Base-by-base conservation (phyloP, 2,329 filamentous ascomycete genomes). In the Hypoxylon sp. region DNA sequence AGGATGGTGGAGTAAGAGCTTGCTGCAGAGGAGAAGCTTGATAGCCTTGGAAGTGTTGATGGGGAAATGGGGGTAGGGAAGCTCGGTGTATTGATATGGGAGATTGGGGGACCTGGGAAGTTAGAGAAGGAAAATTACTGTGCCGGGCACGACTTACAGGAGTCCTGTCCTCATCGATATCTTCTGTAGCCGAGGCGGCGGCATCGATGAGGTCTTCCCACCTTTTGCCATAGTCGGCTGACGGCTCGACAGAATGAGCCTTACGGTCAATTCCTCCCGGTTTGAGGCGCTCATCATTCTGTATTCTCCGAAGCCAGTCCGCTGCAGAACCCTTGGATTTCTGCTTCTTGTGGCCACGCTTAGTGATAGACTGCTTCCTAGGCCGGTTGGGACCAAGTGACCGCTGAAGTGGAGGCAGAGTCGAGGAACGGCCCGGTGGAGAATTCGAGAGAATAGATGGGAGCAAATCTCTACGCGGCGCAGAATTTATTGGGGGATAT, bases 171-270 rank as follows among this genome's bases (percentile, higher is more conserved):
- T 94, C 93, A 77, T 97, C 93, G 75, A 96, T 86, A 73, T 91
- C 95, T 80, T 97, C 94, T 2, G 93, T 96, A 26, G 94, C 93
- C 66, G 93, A 97, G 30, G 95, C 93, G 57, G 86, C 95, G 54
- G 95, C 95, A 79, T 97, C 94, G 70, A 98, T 96, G 65, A 98
- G 84, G 78, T 98, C 95, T 79, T 97, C 93, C 96, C 95, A 98
- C 73, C 95, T 87, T 81, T 96, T 97, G 70, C 93, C 93, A 79
- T 92, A 91, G 64, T 91, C 90, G 18, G 87, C 89, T 60, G 90
- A 87, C 22, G 94, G 93, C 78, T 97, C 95, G 42, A 92, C 92
- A 14, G 93, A 97, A 70, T 92, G 87, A 59, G 93, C 92, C 80
- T 97, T 97, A 67, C 92, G 87, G 73, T 93, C 89, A 72, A 90